Base-by-base conservation (phyloP, 805 yeast species). In the Lachancea kluyveri region DNA sequence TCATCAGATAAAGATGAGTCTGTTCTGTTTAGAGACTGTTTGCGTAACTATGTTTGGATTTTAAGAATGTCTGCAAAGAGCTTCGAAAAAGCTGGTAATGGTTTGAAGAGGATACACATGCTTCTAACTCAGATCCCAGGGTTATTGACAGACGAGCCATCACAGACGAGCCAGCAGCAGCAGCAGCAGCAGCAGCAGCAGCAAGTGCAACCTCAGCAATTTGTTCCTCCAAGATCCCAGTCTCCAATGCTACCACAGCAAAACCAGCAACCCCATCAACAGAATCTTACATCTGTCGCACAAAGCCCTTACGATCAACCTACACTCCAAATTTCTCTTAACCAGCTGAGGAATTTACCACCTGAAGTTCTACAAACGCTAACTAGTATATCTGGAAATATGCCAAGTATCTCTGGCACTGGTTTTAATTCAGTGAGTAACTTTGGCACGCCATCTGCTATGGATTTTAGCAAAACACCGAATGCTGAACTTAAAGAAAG, bases 81-180 rank as follows among this genome's bases (percentile, higher is more conserved):
- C 18, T 86, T 84, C 50, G 81, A 74, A 18, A 88, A 83, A 40
- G 85, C 85, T 20, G 72, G 74, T n/a, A 72, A 70, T 33, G 94
- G 96, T 0, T 59, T 87, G 26, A 65, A 67, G 30, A 72, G 77
- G 46, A 71, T 88, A 35, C 90, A 86, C 46, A 67, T 80, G 42
- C 70, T 88, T 3, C 60, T 85, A 31, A 67, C 70, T 15, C 84
- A 84, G 36, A 76, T 88, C 12, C 95, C 95, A 0, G 88, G 86
- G 0, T 54, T 79, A 15, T 29, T 51, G 13, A 54, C 55, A 2
- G 62, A 55, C 26, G 52, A 52, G 6, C 38, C 45, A 11, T 40
- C 42, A 5, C 29, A 34, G 17, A 41, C 35, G 12, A 39, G 40
- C 25, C 37, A 37, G 21, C 30, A 33, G 22, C 36, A 31, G 13